Evolutionary conservation across 2,329 filamentous ascomycete species (phyloP).

Genomic region (Colletotrichum filicis): DNA sequence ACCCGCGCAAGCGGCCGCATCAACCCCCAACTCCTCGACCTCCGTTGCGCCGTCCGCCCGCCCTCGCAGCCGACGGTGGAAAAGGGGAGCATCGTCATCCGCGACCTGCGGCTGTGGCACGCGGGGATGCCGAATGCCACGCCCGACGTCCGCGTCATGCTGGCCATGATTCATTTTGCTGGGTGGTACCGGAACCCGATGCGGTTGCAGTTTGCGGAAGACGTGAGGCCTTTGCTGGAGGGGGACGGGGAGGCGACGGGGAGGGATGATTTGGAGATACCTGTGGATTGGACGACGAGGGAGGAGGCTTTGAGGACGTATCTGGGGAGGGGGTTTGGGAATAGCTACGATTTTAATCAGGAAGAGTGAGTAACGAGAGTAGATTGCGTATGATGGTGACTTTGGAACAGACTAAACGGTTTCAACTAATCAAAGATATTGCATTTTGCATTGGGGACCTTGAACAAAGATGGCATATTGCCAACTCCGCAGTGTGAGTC

Average conservation of each 20-base stretch:
- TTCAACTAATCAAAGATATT: neutral
- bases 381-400: no score
- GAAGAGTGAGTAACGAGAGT: conserved; percentile 28
- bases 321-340: conserved; percentile 67
- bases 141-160: conserved; percentile 63
- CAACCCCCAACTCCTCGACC: conserved; percentile 50
- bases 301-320: conserved; percentile 58
- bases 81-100: conserved; percentile 66
- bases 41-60: conserved; percentile 48
- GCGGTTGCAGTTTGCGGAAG: conserved; percentile 63
- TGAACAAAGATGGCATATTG: no score
- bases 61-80: conserved; percentile 62
- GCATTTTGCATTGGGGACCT: no score
- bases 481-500: no score
- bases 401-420: neutral
- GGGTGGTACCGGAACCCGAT: conserved; percentile 68
- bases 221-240: conserved; percentile 58
- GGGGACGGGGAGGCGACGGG: conserved; percentile 40
- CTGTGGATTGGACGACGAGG: conserved; percentile 58
- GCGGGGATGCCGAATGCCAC: conserved; percentile 70
- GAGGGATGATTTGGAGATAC: conserved; percentile 56
- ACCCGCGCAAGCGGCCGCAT: conserved; percentile 64
- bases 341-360: conserved; percentile 72
- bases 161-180: conserved; percentile 70
- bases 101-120: conserved; percentile 72